Base-by-base conservation (phyloP, 805 yeast species). In the Myxozyma sirexii region DNA sequence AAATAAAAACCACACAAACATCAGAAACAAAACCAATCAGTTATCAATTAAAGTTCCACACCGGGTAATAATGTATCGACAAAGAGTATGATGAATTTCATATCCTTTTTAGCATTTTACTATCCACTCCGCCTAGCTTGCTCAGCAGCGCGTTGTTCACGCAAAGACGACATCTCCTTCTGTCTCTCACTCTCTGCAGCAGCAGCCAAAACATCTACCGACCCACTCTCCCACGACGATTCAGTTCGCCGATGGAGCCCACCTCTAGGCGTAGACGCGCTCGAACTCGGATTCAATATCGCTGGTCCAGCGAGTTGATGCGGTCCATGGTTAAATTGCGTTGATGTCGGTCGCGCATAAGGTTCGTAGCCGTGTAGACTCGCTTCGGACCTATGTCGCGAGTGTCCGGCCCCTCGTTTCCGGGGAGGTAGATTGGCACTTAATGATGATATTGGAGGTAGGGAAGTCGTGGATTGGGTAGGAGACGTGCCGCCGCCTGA, bases 301-400 rank as follows among this genome's bases (percentile, higher is more conserved):
- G 54, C 58, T 3, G 56, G 53, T 3, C 52, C 49, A 27, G 49
- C 45, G 8, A 41, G 61, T 7, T 57, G 61, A 15, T 46, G 57
- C n/a, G 33, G 46, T 12, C 46, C 48, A 17, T 35, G 46, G 13
- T 29, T 41, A 2, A 44, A 21, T 15, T 55, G 59, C 38, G 33
- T 48, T 27, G 59, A 55, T 13, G 31, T 6, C 17, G 62, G 53
- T n/a, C 67, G 58, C 13, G 61, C 47, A 48, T 64, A 63, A 15
- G 66, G 67, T 49, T 64, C 67, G 33, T 54, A 59, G 1, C 67
- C 67, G 24, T 59, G 66, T 29, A 64, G 35, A 8, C 66, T 59
- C 3, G 64, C 67, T 29, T 64, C 67, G 6, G 67, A 63, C n/a
- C 67, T 48, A 33, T 64, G 64, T 29, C 67, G 59, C 19, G 64